phyloP scores from a whole-genome alignment of 768 basidiomycete genomes.

The Gelatoporia subvermispora region DNA sequence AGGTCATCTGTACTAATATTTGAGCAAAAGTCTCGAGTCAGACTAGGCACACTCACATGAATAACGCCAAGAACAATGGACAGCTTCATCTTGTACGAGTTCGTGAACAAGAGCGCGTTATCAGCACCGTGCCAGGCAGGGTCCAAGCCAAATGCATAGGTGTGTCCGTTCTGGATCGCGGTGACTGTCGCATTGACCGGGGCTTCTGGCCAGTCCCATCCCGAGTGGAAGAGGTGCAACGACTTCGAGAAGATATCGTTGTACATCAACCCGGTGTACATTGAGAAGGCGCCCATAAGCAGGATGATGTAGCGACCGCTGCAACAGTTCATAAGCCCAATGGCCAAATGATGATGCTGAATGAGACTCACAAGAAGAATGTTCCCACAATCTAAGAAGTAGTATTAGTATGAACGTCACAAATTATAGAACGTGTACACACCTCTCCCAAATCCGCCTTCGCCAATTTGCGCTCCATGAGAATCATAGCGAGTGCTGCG shows the following conservation, averaged over 20 bases:
- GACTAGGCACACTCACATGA: slow-evolving; percentile 58
- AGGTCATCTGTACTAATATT: slow-evolving; percentile 76
- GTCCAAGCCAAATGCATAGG: slow-evolving; percentile 94
- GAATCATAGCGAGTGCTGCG: slow-evolving; percentile 80
- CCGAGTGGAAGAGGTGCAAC: slow-evolving; percentile 81
- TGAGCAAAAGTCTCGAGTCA: background rate
- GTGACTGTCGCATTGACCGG: slow-evolving; percentile 40
- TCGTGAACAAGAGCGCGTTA: slow-evolving; percentile 89
- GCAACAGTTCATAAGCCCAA: slow-evolving; percentile 11
- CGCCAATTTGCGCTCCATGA: slow-evolving; percentile 75
- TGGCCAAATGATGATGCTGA: slow-evolving; percentile 3
- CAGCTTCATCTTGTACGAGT: slow-evolving; percentile 99
- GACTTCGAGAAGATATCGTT: slow-evolving; percentile 98
- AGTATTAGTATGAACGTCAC: background rate
- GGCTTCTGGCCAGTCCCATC: slow-evolving; percentile 69
- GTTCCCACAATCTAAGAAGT: slow-evolving; percentile 66
- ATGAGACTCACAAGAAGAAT: slow-evolving; percentile 81
- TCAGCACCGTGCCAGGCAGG: slow-evolving; percentile 93
- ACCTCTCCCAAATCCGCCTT: slow-evolving; percentile 75
- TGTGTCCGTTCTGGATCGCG: slow-evolving; percentile 55
- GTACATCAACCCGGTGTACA: slow-evolving; percentile 96
- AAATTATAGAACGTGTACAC: slow-evolving; percentile 17
- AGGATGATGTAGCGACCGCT: slow-evolving; percentile 98
- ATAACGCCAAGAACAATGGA: slow-evolving; percentile 93
- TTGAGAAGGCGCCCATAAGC: slow-evolving; percentile 95